These are phyloP conservation scores for Cyberlindnera suaveolens DNA, from an alignment of 805 yeast genomes.

Conservation along the genomic window DNA sequence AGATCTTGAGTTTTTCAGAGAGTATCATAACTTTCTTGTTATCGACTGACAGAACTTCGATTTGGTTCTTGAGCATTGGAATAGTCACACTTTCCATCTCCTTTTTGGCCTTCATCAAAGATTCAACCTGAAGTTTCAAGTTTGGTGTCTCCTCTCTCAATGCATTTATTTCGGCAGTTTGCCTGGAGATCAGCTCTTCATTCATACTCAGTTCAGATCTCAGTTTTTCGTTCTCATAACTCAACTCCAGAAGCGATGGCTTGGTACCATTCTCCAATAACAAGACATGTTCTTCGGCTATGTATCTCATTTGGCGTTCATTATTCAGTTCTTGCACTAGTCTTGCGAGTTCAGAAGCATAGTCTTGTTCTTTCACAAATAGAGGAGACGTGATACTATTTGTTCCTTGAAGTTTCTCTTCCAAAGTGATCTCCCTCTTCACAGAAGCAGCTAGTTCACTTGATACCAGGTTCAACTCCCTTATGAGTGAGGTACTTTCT, in stretches of 20 bases:
- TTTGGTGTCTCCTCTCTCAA: slow-evolving; percentile 30
- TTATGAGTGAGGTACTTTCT: slow-evolving; percentile 50
- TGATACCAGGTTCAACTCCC: slow-evolving; percentile 63
- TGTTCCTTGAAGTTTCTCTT: slow-evolving; percentile 30
- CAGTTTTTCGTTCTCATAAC: slow-evolving; percentile 49
- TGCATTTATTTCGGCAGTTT: slow-evolving; percentile 40
- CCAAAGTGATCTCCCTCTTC: slow-evolving; percentile 59
- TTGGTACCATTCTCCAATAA: slow-evolving; percentile 45
- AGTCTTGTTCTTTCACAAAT: slow-evolving; percentile 21
- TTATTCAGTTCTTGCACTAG: slow-evolving; percentile 52
- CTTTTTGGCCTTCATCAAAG: slow-evolving; percentile 34
- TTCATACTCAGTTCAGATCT: slow-evolving; percentile 40
- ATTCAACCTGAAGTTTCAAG: slow-evolving; percentile 34
- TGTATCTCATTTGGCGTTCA: slow-evolving; percentile 59
- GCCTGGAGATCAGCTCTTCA: slow-evolving; percentile 41
- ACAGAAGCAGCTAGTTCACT: slow-evolving; percentile 69
- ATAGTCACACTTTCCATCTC: slow-evolving; percentile 36
- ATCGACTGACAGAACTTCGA: slow-evolving; percentile 28
- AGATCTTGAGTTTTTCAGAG: slow-evolving; percentile 22
- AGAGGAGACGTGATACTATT: not conserved
- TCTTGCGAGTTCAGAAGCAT: slow-evolving; percentile 38
- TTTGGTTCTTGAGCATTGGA: slow-evolving; percentile 40
- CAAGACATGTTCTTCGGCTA: slow-evolving; percentile 66
- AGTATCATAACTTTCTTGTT: slow-evolving; percentile 17
- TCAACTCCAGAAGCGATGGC: slow-evolving; percentile 50